Base-by-base conservation (phyloP, 495 filamentous ascomycete genomes). In the Glonium stellatum region DNA sequence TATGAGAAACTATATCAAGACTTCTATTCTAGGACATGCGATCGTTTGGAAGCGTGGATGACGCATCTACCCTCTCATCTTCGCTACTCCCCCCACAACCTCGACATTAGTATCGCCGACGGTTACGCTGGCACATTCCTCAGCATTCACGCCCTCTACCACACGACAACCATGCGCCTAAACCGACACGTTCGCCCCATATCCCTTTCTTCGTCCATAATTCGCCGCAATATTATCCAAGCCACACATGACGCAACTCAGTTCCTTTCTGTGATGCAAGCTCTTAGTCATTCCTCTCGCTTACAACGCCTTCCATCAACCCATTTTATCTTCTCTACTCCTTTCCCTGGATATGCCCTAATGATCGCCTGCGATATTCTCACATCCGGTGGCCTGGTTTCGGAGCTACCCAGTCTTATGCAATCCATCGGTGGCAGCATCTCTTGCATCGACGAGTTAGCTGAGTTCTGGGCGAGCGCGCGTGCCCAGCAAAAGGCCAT, bases 141-240 rank as follows among this genome's bases (percentile, higher is more conserved):
- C 52, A 75, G 76, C 0, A 79, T 84, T 61, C 84, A 88, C 64
- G 66, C 85, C 25, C 70, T 87, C 23, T 84, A 85, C 68, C 81
- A 86, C 67, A 74, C 78, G 23, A 79, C 80, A 2, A 66, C 79
- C 55, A 79, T 87, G 72, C 81, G 82, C 46, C 74, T 87, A 8
- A 84, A 87, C 60, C 78, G 86, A 39, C 78, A 85, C 60, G 77
- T 76, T 4, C 79, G 78, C 11, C 44, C 59, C 57, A 31, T 44
- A n/a, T 22, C 36, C 12, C 54, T 68, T 1, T 35, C 66, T 11
- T 51, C 61, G 5, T 61, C 67, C 27, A 58, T 50, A 4, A 44
- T 68, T 15, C 31, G 27, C 34, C 69, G 71, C 51, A 73, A 72
- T 56, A 67, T 72, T 54, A 52, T 63, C 36, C 46, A 19, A n/a